Percentiles rank a stretch among this genome's conserved stretches.
Conservation (phyloP, 2,329 filamentous ascomycete genomes). For the Aspergillus ochraceus region DNA sequence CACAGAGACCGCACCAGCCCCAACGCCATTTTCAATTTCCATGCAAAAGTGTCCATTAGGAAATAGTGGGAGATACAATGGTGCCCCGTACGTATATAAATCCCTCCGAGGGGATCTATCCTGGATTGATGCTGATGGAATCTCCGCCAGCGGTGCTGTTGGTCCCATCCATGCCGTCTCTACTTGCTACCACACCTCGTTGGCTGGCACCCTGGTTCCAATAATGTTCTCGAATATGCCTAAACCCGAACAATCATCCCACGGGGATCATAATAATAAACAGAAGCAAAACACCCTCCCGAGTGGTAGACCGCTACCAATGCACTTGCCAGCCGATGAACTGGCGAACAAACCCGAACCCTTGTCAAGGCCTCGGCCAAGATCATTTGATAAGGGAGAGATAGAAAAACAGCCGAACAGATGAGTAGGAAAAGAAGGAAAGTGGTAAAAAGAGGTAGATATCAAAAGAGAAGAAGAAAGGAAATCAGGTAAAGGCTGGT, state of each 20-base stretch:
- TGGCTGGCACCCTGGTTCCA: constrained; percentile 3
- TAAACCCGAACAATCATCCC: constrained; percentile 6
- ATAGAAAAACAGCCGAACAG: constrained; percentile 12
- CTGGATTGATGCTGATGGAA: too few species aligned
- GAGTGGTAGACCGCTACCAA: constrained; percentile 23
- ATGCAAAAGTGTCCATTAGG: constrained; percentile 6
- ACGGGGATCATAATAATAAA: constrained; percentile 4
- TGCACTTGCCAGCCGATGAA: constrained; percentile 29
- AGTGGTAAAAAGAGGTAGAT: neutral
- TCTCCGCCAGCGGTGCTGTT: neutral
- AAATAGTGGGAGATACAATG: constrained; percentile 2
- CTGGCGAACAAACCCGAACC: constrained; percentile 18
- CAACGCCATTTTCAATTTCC: constrained; percentile 5
- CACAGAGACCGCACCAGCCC: neutral
- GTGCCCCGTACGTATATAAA: constrained; percentile 11
- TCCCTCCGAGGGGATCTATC: constrained; percentile 2
- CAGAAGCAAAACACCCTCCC: constrained; percentile 2
- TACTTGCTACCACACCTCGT: neutral
- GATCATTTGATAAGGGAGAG: neutral
- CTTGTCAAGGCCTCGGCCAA: constrained; percentile 22
- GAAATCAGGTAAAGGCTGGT: neutral
- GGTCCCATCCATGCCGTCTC: neutral
- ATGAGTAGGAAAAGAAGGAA: constrained; percentile 2
- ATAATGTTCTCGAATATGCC: constrained; percentile 11
- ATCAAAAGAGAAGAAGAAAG: neutral